Conservation (phyloP, 441 rosid genomes). For the Viola pubescens region DNA sequence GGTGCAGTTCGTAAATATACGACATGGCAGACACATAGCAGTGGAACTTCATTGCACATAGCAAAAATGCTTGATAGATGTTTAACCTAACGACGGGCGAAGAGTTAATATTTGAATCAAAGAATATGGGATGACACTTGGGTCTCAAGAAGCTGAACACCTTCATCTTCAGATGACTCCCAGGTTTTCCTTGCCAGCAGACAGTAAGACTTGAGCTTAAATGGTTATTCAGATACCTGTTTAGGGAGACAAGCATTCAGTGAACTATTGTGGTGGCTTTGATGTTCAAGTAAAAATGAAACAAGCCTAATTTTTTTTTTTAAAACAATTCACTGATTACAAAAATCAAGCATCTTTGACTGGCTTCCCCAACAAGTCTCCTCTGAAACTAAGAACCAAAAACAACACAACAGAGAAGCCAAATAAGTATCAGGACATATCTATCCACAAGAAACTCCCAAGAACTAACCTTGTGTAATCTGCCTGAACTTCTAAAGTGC, state of each 20-base stretch:
- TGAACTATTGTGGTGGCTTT: neutral
- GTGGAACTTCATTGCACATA: constrained; percentile 87
- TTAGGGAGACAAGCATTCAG: constrained; percentile 1
- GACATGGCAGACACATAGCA: constrained; percentile 54
- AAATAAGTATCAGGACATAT: neutral
- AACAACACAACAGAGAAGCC: neutral
- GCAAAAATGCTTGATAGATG: constrained; percentile 71
- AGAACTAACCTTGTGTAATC: constrained; percentile 72
- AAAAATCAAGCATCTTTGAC: neutral
- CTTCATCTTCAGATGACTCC: constrained; percentile 34
- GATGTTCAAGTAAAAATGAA: neutral
- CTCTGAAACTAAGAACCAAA: neutral
- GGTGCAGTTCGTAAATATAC: constrained; percentile 38
- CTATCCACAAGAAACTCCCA: neutral
- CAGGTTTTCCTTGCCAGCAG: constrained; percentile 51
- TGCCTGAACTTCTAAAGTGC: constrained; percentile 72
- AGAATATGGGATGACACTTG: constrained; percentile 74
- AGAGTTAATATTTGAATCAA: constrained; percentile 73
- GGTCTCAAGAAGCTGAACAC: constrained; percentile 55
- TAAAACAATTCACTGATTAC: neutral
- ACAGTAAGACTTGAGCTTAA: constrained; percentile 59
- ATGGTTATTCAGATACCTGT: constrained; percentile 67
- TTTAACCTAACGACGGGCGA: constrained; percentile 62
- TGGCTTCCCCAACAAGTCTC: constrained; percentile 1
- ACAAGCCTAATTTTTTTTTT: neutral